Evolutionary conservation across 2,329 filamentous ascomycete genomes (phyloP).

Genomic region (Botrytis hyacinthi): DNA sequence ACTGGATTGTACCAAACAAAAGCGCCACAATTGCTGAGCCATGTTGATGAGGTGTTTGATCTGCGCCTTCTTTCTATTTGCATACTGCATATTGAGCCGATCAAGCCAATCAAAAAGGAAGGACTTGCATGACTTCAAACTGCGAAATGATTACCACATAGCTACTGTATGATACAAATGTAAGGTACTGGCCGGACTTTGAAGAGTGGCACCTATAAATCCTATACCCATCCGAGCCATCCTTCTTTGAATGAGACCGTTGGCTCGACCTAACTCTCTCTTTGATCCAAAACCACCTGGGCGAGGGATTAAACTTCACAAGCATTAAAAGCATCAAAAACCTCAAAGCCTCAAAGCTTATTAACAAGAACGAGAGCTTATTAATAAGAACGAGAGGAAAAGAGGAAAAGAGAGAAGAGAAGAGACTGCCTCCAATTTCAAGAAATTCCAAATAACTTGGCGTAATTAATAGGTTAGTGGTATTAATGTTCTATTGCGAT

Average conservation of each 20-base stretch:
- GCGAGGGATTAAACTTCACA: neutral
- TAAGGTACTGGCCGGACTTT: neutral
- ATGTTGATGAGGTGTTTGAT: conserved; percentile 6
- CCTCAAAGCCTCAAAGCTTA: conserved; percentile 5
- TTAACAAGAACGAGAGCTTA: too few species aligned
- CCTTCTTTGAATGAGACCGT: neutral
- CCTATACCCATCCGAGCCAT: neutral
- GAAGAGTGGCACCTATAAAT: neutral
- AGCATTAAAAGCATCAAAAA: neutral
- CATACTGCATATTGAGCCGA: neutral
- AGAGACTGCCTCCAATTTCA: neutral
- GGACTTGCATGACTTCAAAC: neutral
- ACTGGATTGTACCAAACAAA: neutral
- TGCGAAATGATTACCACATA: neutral
- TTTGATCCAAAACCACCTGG: neutral
- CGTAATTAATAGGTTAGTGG: conserved; percentile 2
- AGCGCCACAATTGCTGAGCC: neutral
- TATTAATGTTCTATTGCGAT: neutral
- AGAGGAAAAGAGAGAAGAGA: neutral
- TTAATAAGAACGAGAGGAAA: neutral
- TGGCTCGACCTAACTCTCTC: neutral
- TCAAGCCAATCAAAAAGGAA: neutral
- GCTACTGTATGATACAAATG: neutral
- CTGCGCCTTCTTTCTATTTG: conserved; percentile 9
- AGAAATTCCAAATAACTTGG: neutral